A percentile compares a stretch with the other conserved stretches of the same genome.
Evolutionary conservation across 306 rosid species (phyloP).

Genomic region (Neltuma alba): DNA sequence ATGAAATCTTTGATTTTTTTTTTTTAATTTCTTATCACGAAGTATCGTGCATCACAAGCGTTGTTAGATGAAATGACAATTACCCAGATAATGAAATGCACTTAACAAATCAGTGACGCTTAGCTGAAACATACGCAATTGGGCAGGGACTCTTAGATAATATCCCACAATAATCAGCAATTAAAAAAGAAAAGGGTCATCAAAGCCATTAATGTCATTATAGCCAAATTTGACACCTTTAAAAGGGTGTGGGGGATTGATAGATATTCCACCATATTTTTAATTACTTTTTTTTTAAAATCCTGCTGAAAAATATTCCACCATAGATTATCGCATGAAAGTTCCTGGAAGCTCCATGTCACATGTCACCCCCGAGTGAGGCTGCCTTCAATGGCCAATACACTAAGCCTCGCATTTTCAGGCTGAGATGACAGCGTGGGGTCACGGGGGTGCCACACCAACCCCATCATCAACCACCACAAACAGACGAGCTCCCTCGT

Average conservation of each 20-base stretch:
- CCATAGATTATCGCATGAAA: neutral
- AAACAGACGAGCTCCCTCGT: neutral
- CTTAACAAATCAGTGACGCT: constrained; percentile 19
- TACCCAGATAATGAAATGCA: neutral
- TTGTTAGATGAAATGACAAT: constrained; percentile 16
- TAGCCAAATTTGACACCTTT: constrained; percentile 32
- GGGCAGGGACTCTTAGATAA: neutral
- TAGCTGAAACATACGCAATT: constrained; percentile 12
- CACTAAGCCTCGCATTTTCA: neutral
- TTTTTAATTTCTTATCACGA: neutral
- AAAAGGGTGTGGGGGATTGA: neutral
- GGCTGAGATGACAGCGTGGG: neutral
- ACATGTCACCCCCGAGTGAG: neutral
- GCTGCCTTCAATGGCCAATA: neutral
- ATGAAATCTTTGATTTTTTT: constrained; percentile 19
- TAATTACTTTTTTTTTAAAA: too few relatives aligned
- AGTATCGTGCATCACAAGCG: constrained; percentile 25
- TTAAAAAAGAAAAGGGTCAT: constrained; percentile 10
- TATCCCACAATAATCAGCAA: constrained; percentile 1
- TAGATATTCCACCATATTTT: neutral
- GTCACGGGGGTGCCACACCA: neutral
- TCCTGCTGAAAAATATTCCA: neutral
- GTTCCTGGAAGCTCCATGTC: neutral
- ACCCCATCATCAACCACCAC: neutral
- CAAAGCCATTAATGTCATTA: constrained; percentile 16